A percentile compares a stretch with the other conserved stretches of the same genome.
Evolutionary conservation across 176 grass and related monocot species (phyloP).

Genomic region (Carex scoparia): DNA sequence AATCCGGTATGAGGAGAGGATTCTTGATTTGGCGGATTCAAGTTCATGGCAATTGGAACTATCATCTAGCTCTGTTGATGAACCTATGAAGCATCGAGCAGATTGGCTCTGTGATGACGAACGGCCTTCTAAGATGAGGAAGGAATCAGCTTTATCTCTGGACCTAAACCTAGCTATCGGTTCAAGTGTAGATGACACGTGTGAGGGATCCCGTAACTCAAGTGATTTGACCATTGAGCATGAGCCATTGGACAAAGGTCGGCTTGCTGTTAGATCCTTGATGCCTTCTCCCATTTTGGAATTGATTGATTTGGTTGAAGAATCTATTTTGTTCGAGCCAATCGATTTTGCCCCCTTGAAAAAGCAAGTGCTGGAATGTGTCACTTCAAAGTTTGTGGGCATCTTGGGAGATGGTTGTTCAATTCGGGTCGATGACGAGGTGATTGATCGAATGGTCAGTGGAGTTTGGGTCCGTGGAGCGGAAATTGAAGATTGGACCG

Average conservation of each 20-base stretch:
- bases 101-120: slow-evolving; percentile 57
- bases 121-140: slow-evolving; percentile 54
- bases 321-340: slow-evolving; percentile 65
- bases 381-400: slow-evolving; percentile 46
- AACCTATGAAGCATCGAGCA: slow-evolving; percentile 54
- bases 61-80: slow-evolving; percentile 35
- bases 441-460: slow-evolving; percentile 56
- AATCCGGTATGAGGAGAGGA: slow-evolving; percentile 54
- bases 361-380: slow-evolving; percentile 50
- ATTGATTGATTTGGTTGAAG: slow-evolving; percentile 53
- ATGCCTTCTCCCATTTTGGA: slow-evolving; percentile 44
- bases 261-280: slow-evolving; percentile 38
- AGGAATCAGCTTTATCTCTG: slow-evolving; percentile 65
- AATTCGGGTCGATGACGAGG: slow-evolving; percentile 73
- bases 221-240: slow-evolving; percentile 87
- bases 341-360: slow-evolving; percentile 54
- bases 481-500: slow-evolving; percentile 61
- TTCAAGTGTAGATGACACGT: slow-evolving; percentile 39
- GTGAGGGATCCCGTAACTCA: slow-evolving; percentile 71
- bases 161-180: slow-evolving; percentile 78
- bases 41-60: slow-evolving; percentile 71
- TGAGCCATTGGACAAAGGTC: slow-evolving; percentile 56
- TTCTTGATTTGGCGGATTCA: slow-evolving; percentile 47
- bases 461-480: slow-evolving; percentile 53
- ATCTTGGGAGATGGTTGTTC: slow-evolving; percentile 40